A percentile compares a stretch with the other conserved stretches of the same genome.
Conservation (phyloP, 257 asterid genomes). For the Leonotis leonurus region DNA sequence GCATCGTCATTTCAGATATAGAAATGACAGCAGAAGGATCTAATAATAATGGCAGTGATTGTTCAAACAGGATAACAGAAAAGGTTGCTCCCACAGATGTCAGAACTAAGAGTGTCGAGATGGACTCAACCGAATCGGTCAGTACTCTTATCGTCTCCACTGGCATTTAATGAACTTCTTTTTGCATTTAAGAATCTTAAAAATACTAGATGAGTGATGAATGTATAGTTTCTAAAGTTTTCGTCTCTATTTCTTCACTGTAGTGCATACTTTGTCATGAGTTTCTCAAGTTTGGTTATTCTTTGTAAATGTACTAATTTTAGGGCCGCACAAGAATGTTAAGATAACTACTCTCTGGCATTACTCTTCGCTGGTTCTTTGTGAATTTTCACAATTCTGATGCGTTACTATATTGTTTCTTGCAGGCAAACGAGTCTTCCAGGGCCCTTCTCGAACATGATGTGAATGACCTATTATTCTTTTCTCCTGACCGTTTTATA, state of each 20-base stretch:
- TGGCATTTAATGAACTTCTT: background rate
- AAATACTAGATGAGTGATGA: background rate
- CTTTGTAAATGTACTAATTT: background rate
- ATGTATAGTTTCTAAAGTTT: background rate
- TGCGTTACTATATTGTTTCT: slow-evolving; percentile 13
- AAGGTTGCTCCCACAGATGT: slow-evolving; percentile 19
- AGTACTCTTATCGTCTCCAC: slow-evolving; percentile 23
- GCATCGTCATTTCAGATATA: slow-evolving; percentile 20
- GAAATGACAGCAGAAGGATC: slow-evolving; percentile 22
- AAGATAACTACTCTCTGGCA: too few relatives aligned
- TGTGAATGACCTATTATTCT: slow-evolving; percentile 34
- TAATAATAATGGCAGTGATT: slow-evolving; percentile 15
- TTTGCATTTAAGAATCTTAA: slow-evolving; percentile 2
- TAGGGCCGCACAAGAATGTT: too few relatives aligned
- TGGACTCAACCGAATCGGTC: slow-evolving; percentile 34
- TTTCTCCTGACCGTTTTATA: slow-evolving; percentile 57
- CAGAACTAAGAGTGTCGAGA: slow-evolving; percentile 24
- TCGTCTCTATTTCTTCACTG: background rate
- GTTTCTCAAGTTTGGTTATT: background rate
- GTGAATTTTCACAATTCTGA: background rate
- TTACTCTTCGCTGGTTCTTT: background rate
- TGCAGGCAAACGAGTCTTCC: slow-evolving; percentile 42
- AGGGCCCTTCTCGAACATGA: slow-evolving; percentile 53
- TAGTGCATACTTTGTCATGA: background rate
- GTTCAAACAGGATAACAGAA: slow-evolving; percentile 21